Evolutionary conservation across 768 basidiomycete genomes (phyloP), one percentile per base, ranked within the genome.

Genomic region (Mycena sanguinolenta): DNA sequence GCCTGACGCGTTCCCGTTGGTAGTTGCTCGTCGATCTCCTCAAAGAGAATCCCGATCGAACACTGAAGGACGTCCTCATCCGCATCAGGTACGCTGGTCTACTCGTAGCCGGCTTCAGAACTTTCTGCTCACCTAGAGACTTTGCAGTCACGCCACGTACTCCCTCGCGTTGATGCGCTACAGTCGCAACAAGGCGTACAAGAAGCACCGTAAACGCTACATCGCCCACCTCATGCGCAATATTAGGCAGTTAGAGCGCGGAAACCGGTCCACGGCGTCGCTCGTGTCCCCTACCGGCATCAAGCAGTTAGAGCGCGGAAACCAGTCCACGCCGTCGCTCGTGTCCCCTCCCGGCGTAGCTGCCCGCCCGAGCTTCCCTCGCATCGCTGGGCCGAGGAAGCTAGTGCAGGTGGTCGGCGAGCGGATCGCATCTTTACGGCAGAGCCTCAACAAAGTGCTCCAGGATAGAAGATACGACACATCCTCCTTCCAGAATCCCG

Each of bases 401-500:
- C 5, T 16, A 25, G n/a, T 39, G 39, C 39, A 27, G 23, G 23
- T 16, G 49, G 14, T 46, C 44, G 8, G 10, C 49, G 49, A 50
- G 49, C 49, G 27, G 2, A 50, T 50, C 12, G 49, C 49, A 9
- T 50, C 49, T 10, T 25, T 50, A 25, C 23, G n/a, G 49, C 49
- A 25, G 49, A 25, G 4, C 21, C 44, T 21, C 21, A 21, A 10
- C 21, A n/a, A 46, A 46, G 44, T 46, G 10, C 44, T 4, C 21
- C 21, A 25, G 7, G 21, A 25, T 4, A 19, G 25, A 21, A 42
- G 42, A 44, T 57, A 36, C 28, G 61, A 73, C 32, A 52, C 44
- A 59, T 36, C 57, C 32, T 27, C 6, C 28, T 65, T 73, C 61
- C 71, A 73, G 64, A 73, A 65, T 34, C 71, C 71, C 8, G 67